These are phyloP conservation scores for Globisporangium camurandrum DNA, from an alignment of 352 stramenopile species.

Conservation along the genomic window DNA sequence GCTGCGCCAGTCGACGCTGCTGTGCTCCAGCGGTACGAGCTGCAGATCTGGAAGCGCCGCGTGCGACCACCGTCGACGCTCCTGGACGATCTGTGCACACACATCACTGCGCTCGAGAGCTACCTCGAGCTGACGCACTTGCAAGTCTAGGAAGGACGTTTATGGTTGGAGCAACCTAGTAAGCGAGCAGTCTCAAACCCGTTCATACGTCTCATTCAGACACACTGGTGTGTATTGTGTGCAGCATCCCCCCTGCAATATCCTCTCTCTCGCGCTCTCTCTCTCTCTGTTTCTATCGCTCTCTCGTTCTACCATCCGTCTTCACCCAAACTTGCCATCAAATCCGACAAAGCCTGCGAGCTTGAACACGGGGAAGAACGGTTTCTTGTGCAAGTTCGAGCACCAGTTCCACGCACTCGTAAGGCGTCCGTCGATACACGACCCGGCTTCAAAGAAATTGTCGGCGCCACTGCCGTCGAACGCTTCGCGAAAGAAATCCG, in stretches of 20 bases:
- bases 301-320: background rate
- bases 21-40: slow-evolving; percentile 44
- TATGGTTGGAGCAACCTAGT: background rate
- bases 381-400: slow-evolving; percentile 90
- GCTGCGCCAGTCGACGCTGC: slow-evolving; percentile 11
- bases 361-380: slow-evolving; percentile 95
- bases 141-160: slow-evolving; percentile 21
- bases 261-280: background rate
- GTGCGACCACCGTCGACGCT: slow-evolving; percentile 33
- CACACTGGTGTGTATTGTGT: no score
- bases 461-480: slow-evolving; percentile 94
- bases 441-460: slow-evolving; percentile 94
- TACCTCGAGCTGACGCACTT: slow-evolving; percentile 51
- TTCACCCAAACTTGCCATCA: slow-evolving; percentile 92
- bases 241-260: background rate
- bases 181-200: no score
- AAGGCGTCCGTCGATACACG: slow-evolving; percentile 94
- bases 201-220: no score
- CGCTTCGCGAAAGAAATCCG: slow-evolving; percentile 94
- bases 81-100: slow-evolving; percentile 57
- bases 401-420: slow-evolving; percentile 98
- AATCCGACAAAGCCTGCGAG: slow-evolving; percentile 95
- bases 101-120: slow-evolving; percentile 50
- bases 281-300: background rate
- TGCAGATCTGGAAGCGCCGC: slow-evolving; percentile 61